A percentile compares a stretch with the other conserved stretches of the same genome.
phyloP scores from a whole-genome alignment of 805 yeast genomes.

The Metschnikowia dekortorum region DNA sequence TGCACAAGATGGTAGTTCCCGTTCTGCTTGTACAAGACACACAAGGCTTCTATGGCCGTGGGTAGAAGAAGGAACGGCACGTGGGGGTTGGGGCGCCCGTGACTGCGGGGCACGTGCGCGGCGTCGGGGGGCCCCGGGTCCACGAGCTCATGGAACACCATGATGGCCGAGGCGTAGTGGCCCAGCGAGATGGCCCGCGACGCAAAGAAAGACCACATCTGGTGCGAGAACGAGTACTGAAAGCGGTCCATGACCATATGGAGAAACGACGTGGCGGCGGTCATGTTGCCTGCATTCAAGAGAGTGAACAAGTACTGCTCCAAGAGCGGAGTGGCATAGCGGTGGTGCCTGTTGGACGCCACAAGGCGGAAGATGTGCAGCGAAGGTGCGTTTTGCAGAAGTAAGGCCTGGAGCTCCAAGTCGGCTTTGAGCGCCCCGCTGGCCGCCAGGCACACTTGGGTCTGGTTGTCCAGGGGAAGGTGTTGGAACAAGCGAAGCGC shows the following conservation, averaged over 20 bases:
- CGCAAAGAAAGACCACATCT: constrained; percentile 31
- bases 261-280: constrained; percentile 24
- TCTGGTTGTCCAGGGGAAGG: background rate
- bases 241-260: constrained; percentile 21
- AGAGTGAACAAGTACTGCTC: constrained; percentile 23
- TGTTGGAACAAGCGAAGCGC: background rate
- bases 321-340: constrained; percentile 14
- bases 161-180: constrained; percentile 28
- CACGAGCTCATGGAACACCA: constrained; percentile 34
- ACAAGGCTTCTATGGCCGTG: constrained; percentile 21
- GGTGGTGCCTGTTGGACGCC: background rate
- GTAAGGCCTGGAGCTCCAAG: constrained; percentile 4
- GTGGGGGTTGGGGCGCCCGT: constrained; percentile 16
- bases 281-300: constrained; percentile 17
- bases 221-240: constrained; percentile 23
- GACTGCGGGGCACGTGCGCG: background rate
- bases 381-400: constrained; percentile 1
- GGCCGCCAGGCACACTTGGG: background rate
- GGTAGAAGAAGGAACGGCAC: constrained; percentile 34
- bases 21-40: constrained; percentile 25
- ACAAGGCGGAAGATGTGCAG: constrained; percentile 8
- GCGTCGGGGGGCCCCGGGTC: constrained; percentile 16
- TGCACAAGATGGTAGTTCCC: constrained; percentile 23
- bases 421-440: background rate
- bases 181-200: constrained; percentile 21